Base-by-base conservation (phyloP, 2,329 filamentous ascomycete genomes). In the Neofusicoccum sp. region DNA sequence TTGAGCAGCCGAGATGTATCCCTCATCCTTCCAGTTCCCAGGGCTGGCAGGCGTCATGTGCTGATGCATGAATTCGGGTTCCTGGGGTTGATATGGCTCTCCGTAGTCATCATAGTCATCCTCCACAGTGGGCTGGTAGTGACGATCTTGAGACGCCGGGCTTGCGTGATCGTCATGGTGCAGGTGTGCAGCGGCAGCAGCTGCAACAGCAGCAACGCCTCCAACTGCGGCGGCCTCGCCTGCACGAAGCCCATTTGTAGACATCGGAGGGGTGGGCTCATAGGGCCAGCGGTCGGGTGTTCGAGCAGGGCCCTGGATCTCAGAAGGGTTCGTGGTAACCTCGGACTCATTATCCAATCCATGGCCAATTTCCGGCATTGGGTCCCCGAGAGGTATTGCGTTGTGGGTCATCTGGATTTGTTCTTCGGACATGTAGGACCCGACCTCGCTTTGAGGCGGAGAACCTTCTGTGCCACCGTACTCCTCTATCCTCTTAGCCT, bases 261-360 rank as follows among this genome's bases (percentile, higher is more conserved):
- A 63, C 58, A 63, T 63, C 60, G 71, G 74, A 2, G 85, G 84
- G 1, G 84, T 86, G 9, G 79, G 75, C 60, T 84, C 79, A 59
- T 84, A 84, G 33, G 80, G 80, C 80, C 84, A 86, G 58, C 81
- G 80, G 48, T 77, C 78, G 65, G 79, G 78, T 47, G 78, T 72
- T 28, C 76, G 71, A 34, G 84, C 85, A 1, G 87, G 88, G 16
- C 89, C 91, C 65, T 92, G 84, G 41, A 96, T 86, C 53, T 93
- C 82, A 0, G 93, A 96, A 2, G 91, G 91, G 70, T 96, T 96
- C 16, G 92, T 96, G 47, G 86, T 88, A 14, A 91, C 82, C 63
- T 96, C 91, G 24, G 80, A 83, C 56, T 80, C 78, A 41, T 79
- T 75, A 61, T 84, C 83, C 20, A 82, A 72, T 47, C 78, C 81